A percentile compares a stretch with the other conserved stretches of the same genome.
Conservation (phyloP, 228 moss, liverwort and hornwort species). For the Sphagnum fallax region DNA sequence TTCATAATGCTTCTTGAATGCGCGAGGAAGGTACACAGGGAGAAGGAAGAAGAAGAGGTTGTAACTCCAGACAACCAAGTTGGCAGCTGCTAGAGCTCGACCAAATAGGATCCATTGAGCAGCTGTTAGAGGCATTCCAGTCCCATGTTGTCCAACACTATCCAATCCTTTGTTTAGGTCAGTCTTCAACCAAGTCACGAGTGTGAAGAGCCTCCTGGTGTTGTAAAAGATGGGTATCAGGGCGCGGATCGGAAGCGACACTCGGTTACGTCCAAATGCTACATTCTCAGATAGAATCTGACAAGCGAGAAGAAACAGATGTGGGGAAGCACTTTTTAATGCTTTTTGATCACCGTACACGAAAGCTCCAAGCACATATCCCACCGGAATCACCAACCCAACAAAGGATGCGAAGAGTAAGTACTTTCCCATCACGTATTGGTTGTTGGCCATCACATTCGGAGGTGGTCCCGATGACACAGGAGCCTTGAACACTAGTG, state of each 20-base stretch:
- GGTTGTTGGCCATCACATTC: slow-evolving; percentile 7
- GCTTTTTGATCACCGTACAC: slow-evolving; percentile 32
- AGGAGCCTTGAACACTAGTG: slow-evolving; percentile 17
- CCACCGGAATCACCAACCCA: slow-evolving; percentile 34
- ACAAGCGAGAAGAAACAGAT: slow-evolving; percentile 41
- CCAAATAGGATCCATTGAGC: slow-evolving; percentile 33
- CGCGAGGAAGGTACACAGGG: slow-evolving; percentile 38
- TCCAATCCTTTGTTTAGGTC: slow-evolving; percentile 22
- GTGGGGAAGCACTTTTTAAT: slow-evolving; percentile 31
- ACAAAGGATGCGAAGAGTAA: slow-evolving; percentile 9
- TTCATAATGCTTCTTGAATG: slow-evolving; percentile 34
- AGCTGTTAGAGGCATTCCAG: not conserved
- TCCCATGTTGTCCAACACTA: slow-evolving; percentile 22
- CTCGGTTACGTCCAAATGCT: slow-evolving; percentile 1
- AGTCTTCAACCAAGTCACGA: slow-evolving; percentile 32
- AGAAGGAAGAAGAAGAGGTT: slow-evolving; percentile 56
- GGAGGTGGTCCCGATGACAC: slow-evolving; percentile 9
- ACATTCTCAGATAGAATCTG: slow-evolving; percentile 36
- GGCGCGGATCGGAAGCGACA: slow-evolving; percentile 26
- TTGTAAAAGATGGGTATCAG: slow-evolving; percentile 57
- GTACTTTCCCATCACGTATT: slow-evolving; percentile 7
- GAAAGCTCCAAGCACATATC: slow-evolving; percentile 25
- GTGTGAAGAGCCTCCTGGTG: slow-evolving; percentile 29
- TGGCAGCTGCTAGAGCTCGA: slow-evolving; percentile 16
- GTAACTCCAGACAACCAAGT: slow-evolving; percentile 40